A percentile compares a stretch with the other conserved stretches of the same genome.
Evolutionary conservation across 2,329 filamentous ascomycete species (phyloP).

Genomic region (Furcasterigmium furcatum): DNA sequence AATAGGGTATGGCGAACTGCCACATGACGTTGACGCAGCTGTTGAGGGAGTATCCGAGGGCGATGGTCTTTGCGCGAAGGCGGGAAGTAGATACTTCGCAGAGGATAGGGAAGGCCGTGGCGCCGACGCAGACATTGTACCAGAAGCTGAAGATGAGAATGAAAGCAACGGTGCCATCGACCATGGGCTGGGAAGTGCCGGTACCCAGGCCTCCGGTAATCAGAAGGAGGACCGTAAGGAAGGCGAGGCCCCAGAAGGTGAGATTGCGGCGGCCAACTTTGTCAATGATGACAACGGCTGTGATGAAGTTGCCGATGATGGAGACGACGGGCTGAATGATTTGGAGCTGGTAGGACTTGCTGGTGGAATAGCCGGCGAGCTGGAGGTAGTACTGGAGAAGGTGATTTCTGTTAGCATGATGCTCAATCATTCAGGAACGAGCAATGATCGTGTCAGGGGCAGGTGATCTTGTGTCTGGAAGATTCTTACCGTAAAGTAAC

Average conservation of each 20-base stretch:
- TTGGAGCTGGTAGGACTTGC: conserved; percentile 30
- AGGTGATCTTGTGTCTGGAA: too few species aligned
- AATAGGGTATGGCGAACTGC: conserved; percentile 13
- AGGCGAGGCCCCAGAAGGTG: conserved; percentile 27
- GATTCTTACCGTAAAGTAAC: conserved; percentile 20
- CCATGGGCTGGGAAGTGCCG: conserved; percentile 3
- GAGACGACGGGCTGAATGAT: conserved; percentile 35
- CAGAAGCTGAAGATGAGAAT: conserved; percentile 33
- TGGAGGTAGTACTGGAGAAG: conserved; percentile 8
- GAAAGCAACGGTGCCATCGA: conserved; percentile 22
- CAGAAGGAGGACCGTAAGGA: conserved; percentile 34
- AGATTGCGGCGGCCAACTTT: conserved; percentile 29
- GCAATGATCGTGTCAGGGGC: too few species aligned
- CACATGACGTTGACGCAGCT: conserved; percentile 16
- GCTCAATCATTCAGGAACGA: too few species aligned
- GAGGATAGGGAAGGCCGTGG: conserved; percentile 32
- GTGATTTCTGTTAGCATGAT: too few species aligned
- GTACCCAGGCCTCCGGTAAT: conserved; percentile 24
- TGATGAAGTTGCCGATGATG: conserved; percentile 34
- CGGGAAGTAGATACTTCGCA: conserved; percentile 32
- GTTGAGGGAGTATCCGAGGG: conserved; percentile 29
- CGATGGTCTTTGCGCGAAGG: conserved; percentile 34
- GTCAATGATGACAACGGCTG: conserved; percentile 33
- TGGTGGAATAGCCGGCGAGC: conserved; percentile 12
- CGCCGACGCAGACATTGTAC: conserved; percentile 36